phyloP scores from a whole-genome alignment of 257 asterid genomes.

The Gentiana dahurica region DNA sequence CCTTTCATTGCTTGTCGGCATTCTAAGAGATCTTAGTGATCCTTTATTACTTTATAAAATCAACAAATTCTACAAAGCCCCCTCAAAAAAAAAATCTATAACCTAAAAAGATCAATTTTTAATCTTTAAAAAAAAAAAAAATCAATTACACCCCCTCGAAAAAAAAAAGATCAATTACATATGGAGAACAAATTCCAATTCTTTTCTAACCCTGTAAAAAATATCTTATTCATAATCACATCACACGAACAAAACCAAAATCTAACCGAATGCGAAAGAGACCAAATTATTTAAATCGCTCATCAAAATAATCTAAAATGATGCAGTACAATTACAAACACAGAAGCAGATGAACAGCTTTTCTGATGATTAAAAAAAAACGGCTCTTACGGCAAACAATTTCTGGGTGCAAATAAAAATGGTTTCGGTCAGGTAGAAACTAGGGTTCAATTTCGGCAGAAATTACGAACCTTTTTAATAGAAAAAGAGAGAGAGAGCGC shows the following conservation, averaged over 20 bases:
- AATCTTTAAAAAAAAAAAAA: neutral
- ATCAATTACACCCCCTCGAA: neutral
- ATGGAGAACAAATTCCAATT: neutral
- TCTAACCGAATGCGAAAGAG: neutral
- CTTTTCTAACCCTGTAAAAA: neutral
- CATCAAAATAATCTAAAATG: neutral
- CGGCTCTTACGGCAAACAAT: no score
- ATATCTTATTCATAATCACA: neutral
- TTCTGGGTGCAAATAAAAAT: neutral
- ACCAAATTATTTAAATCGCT: neutral
- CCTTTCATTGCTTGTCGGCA: no score
- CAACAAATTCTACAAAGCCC: neutral
- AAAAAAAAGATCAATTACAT: neutral
- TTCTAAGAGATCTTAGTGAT: no score
- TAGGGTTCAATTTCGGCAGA: conserved; percentile 8
- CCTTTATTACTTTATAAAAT: neutral
- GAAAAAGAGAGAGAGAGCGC: neutral
- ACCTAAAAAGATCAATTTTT: neutral
- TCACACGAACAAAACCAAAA: neutral
- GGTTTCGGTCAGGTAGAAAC: no score
- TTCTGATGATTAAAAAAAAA: neutral
- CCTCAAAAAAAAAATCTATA: neutral
- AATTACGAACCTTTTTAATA: conserved; percentile 11
- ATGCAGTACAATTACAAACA: neutral
- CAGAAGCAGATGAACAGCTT: no score